Base-by-base conservation (phyloP, 2,329 filamentous ascomycete species). In the Coleophoma crateriformis region DNA sequence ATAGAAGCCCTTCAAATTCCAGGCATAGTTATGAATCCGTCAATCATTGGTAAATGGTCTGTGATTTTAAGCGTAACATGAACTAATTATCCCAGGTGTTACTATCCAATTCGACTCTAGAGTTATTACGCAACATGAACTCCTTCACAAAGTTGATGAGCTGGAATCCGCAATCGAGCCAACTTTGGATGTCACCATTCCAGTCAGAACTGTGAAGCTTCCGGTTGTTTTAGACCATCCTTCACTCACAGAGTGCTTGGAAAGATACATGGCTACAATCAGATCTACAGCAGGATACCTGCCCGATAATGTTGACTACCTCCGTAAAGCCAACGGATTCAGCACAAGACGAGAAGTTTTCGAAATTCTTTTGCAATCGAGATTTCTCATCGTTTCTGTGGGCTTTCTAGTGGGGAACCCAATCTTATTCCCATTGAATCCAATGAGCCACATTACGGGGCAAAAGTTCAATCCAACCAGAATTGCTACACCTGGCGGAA, bases 91-190 rank as follows among this genome's bases (percentile, higher is more conserved):
- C 10, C 14, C 38, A 69, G 66, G 68, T 3, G 62, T 74, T 32
- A 69, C 69, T 56, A 64, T 75, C 47, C 71, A 73, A 55, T 76
- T 74, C 54, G 64, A 76, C 46, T 66, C 69, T n/a, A 54, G 65
- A 8, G 66, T 63, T 20, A 61, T 74, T 19, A 53, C 67, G 0
- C 71, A 69, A 34, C 42, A 53, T 7, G 58, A 66, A 19, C 63
- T 76, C 11, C 48, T 76, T 22, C 49, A 61, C 3, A 58, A 65
- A 45, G 61, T 75, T 5, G 54, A 64, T 17, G 50, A 63, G 1
- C 54, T 73, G 0, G 70, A 76, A 53, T 54, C 22, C 1, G 37
- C 46, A 22, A 57, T 55, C 27, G 38, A 53, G 46, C 38, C 50
- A 8, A 61, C 33, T 52, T 62, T 33, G 45, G 49, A 62, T 20